A percentile compares a stretch with the other conserved stretches of the same genome.
Conservation (phyloP, 148 eudicot genomes). For the Diospyros kaki region DNA sequence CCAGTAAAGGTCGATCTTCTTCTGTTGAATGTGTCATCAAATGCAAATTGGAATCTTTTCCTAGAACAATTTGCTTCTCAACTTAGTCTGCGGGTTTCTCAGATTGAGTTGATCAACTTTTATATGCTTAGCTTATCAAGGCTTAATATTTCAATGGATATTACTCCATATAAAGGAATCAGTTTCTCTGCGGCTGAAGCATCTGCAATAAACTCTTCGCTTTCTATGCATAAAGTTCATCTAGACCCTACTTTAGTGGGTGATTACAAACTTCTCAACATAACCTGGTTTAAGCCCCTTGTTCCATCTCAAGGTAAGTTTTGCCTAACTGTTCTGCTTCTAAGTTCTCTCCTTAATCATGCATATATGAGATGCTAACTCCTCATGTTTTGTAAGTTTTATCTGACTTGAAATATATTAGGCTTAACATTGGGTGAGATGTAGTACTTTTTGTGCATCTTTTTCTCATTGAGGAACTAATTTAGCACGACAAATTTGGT, state of each 20-base stretch:
- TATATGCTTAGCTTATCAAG: slow-evolving; percentile 57
- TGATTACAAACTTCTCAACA: slow-evolving; percentile 77
- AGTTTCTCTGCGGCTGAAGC: slow-evolving; percentile 64
- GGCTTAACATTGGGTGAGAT: neutral
- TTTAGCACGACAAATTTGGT: neutral
- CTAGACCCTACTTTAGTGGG: slow-evolving; percentile 66
- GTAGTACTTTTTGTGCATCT: neutral
- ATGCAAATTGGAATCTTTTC: slow-evolving; percentile 69
- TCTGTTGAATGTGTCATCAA: slow-evolving; percentile 68
- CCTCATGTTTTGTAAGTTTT: neutral
- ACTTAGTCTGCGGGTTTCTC: slow-evolving; percentile 63
- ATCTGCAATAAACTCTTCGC: slow-evolving; percentile 65
- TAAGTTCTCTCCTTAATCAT: neutral
- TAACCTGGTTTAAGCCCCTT: slow-evolving; percentile 82
- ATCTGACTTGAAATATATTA: neutral
- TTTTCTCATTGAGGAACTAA: neutral
- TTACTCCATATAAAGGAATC: slow-evolving; percentile 72
- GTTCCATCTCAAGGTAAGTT: slow-evolving; percentile 69
- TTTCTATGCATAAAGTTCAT: slow-evolving; percentile 62
- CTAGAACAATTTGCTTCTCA: slow-evolving; percentile 68
- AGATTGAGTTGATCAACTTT: slow-evolving; percentile 82
- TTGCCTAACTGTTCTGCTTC: neutral
- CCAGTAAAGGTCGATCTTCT: slow-evolving; percentile 89
- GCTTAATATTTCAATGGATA: slow-evolving; percentile 90
- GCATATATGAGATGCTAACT: slow-evolving; percentile 9